A percentile compares a stretch with the other conserved stretches of the same genome.
Conservation (phyloP, 2,329 filamentous ascomycete genomes). For the Dactylellina haptotyla region DNA sequence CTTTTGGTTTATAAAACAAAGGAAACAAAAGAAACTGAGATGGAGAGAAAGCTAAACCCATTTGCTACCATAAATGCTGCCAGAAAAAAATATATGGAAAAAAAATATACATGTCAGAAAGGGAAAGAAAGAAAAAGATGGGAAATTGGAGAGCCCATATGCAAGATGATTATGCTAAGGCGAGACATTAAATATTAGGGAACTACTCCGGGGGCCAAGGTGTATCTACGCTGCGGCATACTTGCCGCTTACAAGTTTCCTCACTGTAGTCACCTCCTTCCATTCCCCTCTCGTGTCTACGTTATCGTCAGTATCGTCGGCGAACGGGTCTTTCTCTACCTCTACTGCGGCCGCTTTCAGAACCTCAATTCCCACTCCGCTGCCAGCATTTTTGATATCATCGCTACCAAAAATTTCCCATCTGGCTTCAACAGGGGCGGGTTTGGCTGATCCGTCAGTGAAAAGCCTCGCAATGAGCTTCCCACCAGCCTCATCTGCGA, state of each 20-base stretch:
- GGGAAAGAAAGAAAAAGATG: slow-evolving; percentile 56
- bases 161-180: slow-evolving; percentile 38
- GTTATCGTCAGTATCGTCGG: slow-evolving; percentile 67
- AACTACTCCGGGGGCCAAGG: slow-evolving; percentile 12
- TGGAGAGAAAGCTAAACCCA: slow-evolving; percentile 11
- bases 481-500: slow-evolving; percentile 70
- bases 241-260: slow-evolving; percentile 78
- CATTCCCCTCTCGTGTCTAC: slow-evolving; percentile 65
- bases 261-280: slow-evolving; percentile 73
- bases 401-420: slow-evolving; percentile 75
- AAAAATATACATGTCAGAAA: slow-evolving; percentile 50
- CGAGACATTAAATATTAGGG: slow-evolving; percentile 54
- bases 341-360: slow-evolving; percentile 63
- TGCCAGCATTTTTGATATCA: slow-evolving; percentile 65
- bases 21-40: background rate
- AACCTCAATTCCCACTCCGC: slow-evolving; percentile 71
- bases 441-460: slow-evolving; percentile 75
- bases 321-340: slow-evolving; percentile 74
- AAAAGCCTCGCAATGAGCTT: slow-evolving; percentile 86
- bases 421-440: slow-evolving; percentile 81
- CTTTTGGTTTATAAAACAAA: slow-evolving; percentile 8
- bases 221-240: slow-evolving; percentile 69
- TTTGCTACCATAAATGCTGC: slow-evolving; percentile 39
- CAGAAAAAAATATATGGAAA: slow-evolving; percentile 1
- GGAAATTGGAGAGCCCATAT: slow-evolving; percentile 44